Evolutionary conservation across 2,329 filamentous ascomycete genomes (phyloP).

Genomic region (Cordyceps javanica): DNA sequence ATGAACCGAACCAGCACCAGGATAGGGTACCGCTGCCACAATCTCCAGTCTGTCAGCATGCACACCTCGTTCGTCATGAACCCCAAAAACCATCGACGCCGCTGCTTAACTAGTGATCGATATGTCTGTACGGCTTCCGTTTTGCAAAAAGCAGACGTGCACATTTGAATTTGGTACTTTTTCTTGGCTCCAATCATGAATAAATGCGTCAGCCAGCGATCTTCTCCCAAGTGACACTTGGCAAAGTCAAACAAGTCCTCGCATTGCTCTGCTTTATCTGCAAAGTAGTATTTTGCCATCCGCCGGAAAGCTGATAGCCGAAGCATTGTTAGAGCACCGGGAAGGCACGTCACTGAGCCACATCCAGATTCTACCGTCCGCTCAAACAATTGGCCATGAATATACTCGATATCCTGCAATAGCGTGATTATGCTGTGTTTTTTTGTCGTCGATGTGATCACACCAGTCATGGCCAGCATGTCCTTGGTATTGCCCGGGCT

Average conservation of each 20-base stretch:
- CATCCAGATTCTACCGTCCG: slow-evolving; percentile 92
- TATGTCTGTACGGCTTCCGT: slow-evolving; percentile 93
- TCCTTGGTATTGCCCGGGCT: slow-evolving; percentile 86
- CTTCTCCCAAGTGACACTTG: slow-evolving; percentile 91
- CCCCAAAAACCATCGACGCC: slow-evolving; percentile 91
- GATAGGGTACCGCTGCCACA: slow-evolving; percentile 88
- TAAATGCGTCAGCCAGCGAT: slow-evolving; percentile 93
- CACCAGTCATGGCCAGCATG: slow-evolving; percentile 96
- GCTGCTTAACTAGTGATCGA: slow-evolving; percentile 81
- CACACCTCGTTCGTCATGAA: slow-evolving; percentile 98
- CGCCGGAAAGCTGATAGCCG: slow-evolving; percentile 92
- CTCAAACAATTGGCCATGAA: slow-evolving; percentile 94
- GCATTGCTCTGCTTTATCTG: slow-evolving; percentile 91
- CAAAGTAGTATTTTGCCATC: slow-evolving; percentile 98
- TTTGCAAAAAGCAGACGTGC: slow-evolving; percentile 96
- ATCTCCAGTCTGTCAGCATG: slow-evolving; percentile 89
- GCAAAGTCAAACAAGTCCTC: slow-evolving; percentile 95
- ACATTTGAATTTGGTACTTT: slow-evolving; percentile 94
- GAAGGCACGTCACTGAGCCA: slow-evolving; percentile 88
- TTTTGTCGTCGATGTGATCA: slow-evolving; percentile 89
- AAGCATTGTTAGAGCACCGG: slow-evolving; percentile 90
- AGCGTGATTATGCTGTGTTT: slow-evolving; percentile 86
- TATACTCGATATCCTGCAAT: slow-evolving; percentile 96
- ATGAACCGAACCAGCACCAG: slow-evolving; percentile 83
- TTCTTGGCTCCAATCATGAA: slow-evolving; percentile 98